Conservation (phyloP, 176 grass and related monocot genomes). For the bread wheat (Triticum aestivum) region IWGSC_CS_RefSeq_v2.1 NC_057800.1:543918065-543918564, state of each 20-base stretch:
- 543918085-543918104: neutral
- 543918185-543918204: conserved; percentile 33
- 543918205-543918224: neutral
- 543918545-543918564: conserved; percentile 67
- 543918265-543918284: conserved; percentile 10
- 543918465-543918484: conserved; percentile 48
- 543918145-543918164: neutral
- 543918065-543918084: neutral
- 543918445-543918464: conserved; percentile 64
- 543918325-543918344: neutral
- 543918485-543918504: conserved; percentile 62
- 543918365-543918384: conserved; percentile 27
- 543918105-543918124: neutral
- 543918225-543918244: neutral
- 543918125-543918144: neutral
- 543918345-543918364: neutral
- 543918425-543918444: conserved; percentile 32
- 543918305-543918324: neutral
- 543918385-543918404: conserved; percentile 4
- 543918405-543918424: neutral
- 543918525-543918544: conserved; percentile 53
- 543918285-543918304: neutral
- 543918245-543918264: neutral
- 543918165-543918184: conserved; percentile 20
- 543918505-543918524: conserved; percentile 65